Evolutionary conservation across 2,329 filamentous ascomycete species (phyloP).

Genomic region (Alternaria solani): DNA sequence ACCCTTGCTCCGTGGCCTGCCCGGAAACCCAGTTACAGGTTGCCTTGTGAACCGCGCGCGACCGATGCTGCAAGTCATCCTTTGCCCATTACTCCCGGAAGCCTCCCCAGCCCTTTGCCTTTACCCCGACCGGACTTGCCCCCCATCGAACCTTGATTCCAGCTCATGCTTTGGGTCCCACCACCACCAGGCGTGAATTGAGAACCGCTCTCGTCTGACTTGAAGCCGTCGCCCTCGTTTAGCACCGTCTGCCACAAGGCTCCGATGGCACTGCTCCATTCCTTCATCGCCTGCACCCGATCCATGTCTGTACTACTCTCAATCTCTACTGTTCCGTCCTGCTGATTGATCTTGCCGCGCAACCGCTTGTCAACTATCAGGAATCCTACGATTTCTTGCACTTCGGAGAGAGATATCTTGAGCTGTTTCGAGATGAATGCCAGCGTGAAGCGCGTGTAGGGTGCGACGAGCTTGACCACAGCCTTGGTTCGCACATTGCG

Average conservation of each 20-base stretch:
- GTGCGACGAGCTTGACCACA: conserved; percentile 88
- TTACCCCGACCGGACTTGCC: conserved; percentile 44
- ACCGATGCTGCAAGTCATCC: conserved; percentile 50
- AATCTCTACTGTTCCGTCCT: conserved; percentile 83
- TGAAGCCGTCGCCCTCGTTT: conserved; percentile 78
- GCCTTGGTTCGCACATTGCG: conserved; percentile 98
- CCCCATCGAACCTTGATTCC: conserved; percentile 41
- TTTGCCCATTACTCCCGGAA: conserved; percentile 48
- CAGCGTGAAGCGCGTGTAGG: conserved; percentile 91
- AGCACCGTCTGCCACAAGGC: conserved; percentile 76
- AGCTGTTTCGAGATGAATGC: conserved; percentile 88
- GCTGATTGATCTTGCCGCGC: conserved; percentile 87
- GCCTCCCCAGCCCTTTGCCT: conserved; percentile 51
- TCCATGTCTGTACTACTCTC: conserved; percentile 76
- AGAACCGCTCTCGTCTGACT: conserved; percentile 55
- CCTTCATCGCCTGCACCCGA: conserved; percentile 74
- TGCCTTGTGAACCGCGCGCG: conserved; percentile 41
- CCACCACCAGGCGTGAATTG: conserved; percentile 45
- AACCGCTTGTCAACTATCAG: conserved; percentile 91
- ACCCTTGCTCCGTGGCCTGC: conserved; percentile 34
- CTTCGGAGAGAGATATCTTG: conserved; percentile 83
- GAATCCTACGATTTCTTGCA: conserved; percentile 94
- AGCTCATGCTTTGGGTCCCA: conserved; percentile 36
- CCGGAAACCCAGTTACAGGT: conserved; percentile 44
- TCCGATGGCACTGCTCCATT: conserved; percentile 75